phyloP scores from a whole-genome alignment of 2,329 filamentous ascomycete genomes.

The Aspergillus awamori region DNA sequence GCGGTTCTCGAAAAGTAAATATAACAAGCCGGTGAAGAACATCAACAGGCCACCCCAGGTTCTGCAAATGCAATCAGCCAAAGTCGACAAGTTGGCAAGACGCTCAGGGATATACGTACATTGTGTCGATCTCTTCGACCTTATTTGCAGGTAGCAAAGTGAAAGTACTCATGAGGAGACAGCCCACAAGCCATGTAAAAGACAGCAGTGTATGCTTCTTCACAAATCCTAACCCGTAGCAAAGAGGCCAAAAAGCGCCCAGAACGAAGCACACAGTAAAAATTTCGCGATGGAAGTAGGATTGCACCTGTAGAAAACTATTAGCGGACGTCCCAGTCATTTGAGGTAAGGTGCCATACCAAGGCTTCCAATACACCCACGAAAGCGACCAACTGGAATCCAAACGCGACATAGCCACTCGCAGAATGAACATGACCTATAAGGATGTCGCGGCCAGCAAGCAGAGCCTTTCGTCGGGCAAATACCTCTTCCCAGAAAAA shows the following conservation, averaged over 20 bases:
- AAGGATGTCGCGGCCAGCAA: slow-evolving; percentile 67
- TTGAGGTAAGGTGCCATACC: slow-evolving; percentile 50
- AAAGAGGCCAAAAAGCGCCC: slow-evolving; percentile 74
- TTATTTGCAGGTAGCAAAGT: slow-evolving; percentile 88
- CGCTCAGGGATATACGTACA: slow-evolving; percentile 59
- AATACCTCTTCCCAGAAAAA: slow-evolving; percentile 97
- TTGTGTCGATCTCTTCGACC: slow-evolving; percentile 71
- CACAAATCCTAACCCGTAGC: slow-evolving; percentile 75
- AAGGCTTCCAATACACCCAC: slow-evolving; percentile 77
- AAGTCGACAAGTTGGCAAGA: not conserved
- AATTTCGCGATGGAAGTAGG: slow-evolving; percentile 88
- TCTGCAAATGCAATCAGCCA: slow-evolving; percentile 46
- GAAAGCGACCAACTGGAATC: slow-evolving; percentile 67
- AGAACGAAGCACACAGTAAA: slow-evolving; percentile 79
- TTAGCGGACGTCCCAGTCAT: not conserved
- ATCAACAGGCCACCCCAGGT: slow-evolving; percentile 77
- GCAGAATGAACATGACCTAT: slow-evolving; percentile 69
- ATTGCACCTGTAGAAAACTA: slow-evolving; percentile 67
- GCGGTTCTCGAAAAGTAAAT: slow-evolving; percentile 76
- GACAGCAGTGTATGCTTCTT: slow-evolving; percentile 65
- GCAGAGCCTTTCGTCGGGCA: slow-evolving; percentile 70
- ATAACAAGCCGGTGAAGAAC: slow-evolving; percentile 73
- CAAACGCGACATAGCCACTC: slow-evolving; percentile 60
- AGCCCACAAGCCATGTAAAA: slow-evolving; percentile 74
- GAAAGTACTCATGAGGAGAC: slow-evolving; percentile 83